Conservation (phyloP, 2,329 filamentous ascomycete genomes). For the Penicillium frequentans region DNA sequence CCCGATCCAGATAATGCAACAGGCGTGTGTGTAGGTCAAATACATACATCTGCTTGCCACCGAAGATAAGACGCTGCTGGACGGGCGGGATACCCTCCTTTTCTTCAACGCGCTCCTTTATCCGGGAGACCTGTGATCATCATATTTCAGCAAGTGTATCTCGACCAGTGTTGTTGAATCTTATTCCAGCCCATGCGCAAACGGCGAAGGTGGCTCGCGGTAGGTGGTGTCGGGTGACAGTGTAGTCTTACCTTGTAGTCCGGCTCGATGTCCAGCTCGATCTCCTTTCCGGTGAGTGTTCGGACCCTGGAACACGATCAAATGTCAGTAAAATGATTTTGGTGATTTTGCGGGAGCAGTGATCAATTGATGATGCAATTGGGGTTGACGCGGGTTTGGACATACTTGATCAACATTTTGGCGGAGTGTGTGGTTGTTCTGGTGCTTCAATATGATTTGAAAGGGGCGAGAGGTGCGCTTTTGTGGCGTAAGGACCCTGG, state of each 20-base stretch:
- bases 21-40: neutral
- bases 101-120: constrained; percentile 99
- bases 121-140: constrained; percentile 73
- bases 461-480: neutral
- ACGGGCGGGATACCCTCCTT: constrained; percentile 98
- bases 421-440: neutral
- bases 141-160: neutral
- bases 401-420: constrained; percentile 56
- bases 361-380: constrained; percentile 20
- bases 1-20: neutral
- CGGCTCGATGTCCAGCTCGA: constrained; percentile 94
- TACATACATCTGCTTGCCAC: constrained; percentile 92
- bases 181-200: neutral
- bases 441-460: neutral
- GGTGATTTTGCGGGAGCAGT: constrained; percentile 3
- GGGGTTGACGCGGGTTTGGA: constrained; percentile 1
- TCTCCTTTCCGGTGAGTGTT: constrained; percentile 97
- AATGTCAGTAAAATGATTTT: constrained; percentile 15
- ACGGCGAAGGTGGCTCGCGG: neutral
- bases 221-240: neutral
- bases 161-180: neutral
- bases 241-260: constrained; percentile 73
- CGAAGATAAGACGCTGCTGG: constrained; percentile 93
- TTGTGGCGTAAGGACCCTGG: neutral
- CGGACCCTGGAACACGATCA: constrained; percentile 67